These are phyloP conservation scores for Elymus sibiricus DNA, from an alignment of 176 grass and related monocot genomes.

Conservation along the genomic window DNA sequence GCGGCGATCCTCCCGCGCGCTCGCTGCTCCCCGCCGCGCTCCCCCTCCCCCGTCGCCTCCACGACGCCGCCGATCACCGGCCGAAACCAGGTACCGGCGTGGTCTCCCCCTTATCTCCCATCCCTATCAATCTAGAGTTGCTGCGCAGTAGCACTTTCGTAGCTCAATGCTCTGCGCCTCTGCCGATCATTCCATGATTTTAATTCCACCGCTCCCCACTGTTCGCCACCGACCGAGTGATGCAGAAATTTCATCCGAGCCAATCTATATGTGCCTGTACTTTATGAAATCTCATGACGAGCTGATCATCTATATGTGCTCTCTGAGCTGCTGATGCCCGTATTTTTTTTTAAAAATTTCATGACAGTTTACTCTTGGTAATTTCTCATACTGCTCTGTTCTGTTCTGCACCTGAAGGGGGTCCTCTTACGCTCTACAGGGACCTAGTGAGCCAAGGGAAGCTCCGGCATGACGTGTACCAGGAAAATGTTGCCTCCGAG, in stretches of 20 bases:
- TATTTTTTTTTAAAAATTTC: neutral
- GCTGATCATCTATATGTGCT: neutral
- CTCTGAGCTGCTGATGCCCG: neutral
- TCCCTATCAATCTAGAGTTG: no score
- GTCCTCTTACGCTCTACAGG: constrained; percentile 61
- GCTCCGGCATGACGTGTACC: constrained; percentile 68
- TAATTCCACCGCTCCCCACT: neutral
- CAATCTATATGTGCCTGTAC: neutral
- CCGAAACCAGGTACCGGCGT: constrained; percentile 4
- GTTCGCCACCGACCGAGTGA: neutral
- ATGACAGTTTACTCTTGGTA: neutral
- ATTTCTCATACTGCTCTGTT: constrained; percentile 17
- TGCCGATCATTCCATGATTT: neutral
- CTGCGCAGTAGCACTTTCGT: neutral
- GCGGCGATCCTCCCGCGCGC: neutral
- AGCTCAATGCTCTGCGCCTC: no score
- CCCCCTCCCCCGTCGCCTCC: constrained; percentile 16
- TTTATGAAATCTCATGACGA: neutral
- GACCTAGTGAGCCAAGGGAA: constrained; percentile 47
- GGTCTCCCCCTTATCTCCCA: neutral
- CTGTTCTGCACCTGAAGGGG: constrained; percentile 53
- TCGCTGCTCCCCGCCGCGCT: neutral
- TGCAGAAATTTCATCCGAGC: neutral
- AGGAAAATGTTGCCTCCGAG: constrained; percentile 75
- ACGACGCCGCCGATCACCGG: constrained; percentile 12